Base-by-base conservation (phyloP, 208 protist species). In the Wallacemonas rigidus region DNA sequence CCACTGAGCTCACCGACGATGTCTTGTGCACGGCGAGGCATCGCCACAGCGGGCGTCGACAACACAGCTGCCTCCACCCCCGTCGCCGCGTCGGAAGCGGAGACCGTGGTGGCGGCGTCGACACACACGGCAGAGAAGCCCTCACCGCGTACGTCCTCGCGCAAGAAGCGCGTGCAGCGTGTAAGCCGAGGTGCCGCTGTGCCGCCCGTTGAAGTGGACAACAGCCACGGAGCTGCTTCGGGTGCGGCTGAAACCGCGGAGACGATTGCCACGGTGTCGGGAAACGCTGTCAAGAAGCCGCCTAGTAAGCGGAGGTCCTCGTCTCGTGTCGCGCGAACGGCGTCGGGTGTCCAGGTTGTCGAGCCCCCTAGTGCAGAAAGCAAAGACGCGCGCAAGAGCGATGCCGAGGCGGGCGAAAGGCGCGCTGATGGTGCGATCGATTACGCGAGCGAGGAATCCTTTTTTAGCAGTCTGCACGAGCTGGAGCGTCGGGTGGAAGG, bases 391-490 rank as follows among this genome's bases (percentile, higher is more conserved):
- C 26, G 26, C 26, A 26, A 26, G 26, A 26, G 26, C 26, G 26
- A 26, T 26, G 26, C 26, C 26, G 26, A 26, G 26, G 26, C 26
- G 26, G 26, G 26, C 26, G 26, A 26, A 26, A 26, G 26, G 26
- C 26, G 26, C 26, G 26, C 26, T 26, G 26, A 26, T 26, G 26
- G 26, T 26, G 26, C 26, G 26, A 9, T 69, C 12, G 48, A 57
- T 36, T 69, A 58, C 51, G 45, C 48, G 48, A 57, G 11, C 17
- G 64, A 58, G 47, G 64, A 69, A 17, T 50, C 69, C 54, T 73
- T 73, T 56, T 73, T 73, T 40, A 8, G 35, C 57, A 73, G 54
- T 45, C 50, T 61, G 41, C 54, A 65, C 15, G 67, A 69, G 54
- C 9, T 44, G 26, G 54, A 58, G 64, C 7, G 47, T 5, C 35